Evolutionary conservation across 768 basidiomycete species (phyloP).

Genomic region (Leccinum obscurum): DNA sequence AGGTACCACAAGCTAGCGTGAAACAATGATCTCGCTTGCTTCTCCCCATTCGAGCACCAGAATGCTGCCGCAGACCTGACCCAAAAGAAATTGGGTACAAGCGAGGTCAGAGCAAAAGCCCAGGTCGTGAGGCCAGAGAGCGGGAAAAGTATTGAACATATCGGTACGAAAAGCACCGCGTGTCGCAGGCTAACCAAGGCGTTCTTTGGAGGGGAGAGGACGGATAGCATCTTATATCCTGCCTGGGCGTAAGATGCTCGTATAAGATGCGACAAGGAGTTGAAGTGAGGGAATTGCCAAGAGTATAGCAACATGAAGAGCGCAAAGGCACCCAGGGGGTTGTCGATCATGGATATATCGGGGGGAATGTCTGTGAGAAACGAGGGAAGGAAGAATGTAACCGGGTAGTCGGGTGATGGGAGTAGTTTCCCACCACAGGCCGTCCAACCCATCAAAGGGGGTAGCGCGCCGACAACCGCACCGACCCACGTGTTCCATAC

Average conservation of each 20-base stretch:
- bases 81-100: slow-evolving; percentile 75
- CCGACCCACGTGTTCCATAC: slow-evolving; percentile 94
- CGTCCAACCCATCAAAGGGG: slow-evolving; percentile 98
- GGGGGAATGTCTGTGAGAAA: slow-evolving; percentile 46
- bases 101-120: slow-evolving; percentile 76
- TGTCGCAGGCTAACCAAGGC: slow-evolving; percentile 85
- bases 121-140: slow-evolving; percentile 93
- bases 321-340: slow-evolving; percentile 77
- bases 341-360: slow-evolving; percentile 61
- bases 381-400: slow-evolving; percentile 61
- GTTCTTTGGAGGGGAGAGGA: slow-evolving; percentile 75
- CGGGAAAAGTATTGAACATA: slow-evolving; percentile 80
- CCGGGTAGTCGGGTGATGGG: slow-evolving; percentile 60
- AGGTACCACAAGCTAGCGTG: slow-evolving; percentile 87
- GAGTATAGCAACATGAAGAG: slow-evolving; percentile 86
- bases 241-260: slow-evolving; percentile 89
- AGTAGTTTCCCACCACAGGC: slow-evolving; percentile 83
- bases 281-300: slow-evolving; percentile 99
- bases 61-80: slow-evolving; percentile 71
- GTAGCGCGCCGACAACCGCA: slow-evolving; percentile 86
- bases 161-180: slow-evolving; percentile 68
- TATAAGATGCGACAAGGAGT: slow-evolving; percentile 84
- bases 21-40: slow-evolving; percentile 75
- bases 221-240: slow-evolving; percentile 91
- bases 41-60: slow-evolving; percentile 70